These are phyloP conservation scores for Plantago rigida DNA, from an alignment of 305 asterid genomes.

Conservation along the genomic window DNA sequence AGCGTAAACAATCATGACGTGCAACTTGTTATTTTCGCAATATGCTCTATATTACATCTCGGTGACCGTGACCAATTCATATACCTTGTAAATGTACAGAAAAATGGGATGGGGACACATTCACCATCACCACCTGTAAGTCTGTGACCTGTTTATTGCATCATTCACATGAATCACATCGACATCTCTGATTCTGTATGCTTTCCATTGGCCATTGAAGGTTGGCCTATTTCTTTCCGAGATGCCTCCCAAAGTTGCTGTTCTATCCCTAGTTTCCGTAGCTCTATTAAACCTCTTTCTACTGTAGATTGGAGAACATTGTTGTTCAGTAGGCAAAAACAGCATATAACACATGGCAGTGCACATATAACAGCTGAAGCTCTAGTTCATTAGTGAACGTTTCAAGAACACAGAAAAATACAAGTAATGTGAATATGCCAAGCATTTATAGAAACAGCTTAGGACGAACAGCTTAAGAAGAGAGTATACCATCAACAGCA, in stretches of 20 bases:
- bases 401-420: not conserved
- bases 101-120: too few relatives aligned
- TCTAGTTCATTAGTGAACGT: not conserved
- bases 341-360: not conserved
- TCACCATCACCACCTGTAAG: not conserved
- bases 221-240: constrained; percentile 68
- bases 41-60: too few relatives aligned
- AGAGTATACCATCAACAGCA: constrained; percentile 69
- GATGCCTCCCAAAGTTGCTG: constrained; percentile 95
- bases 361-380: not conserved
- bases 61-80: too few relatives aligned
- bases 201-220: constrained; percentile 38
- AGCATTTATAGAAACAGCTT: not conserved
- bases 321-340: not conserved
- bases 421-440: not conserved
- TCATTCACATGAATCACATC: constrained; percentile 28
- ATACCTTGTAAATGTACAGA: too few relatives aligned
- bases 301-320: constrained; percentile 34
- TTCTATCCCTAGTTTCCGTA: constrained; percentile 85
- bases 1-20: too few relatives aligned
- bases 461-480: not conserved
- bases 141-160: not conserved
- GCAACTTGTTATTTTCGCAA: too few relatives aligned
- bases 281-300: constrained; percentile 75
- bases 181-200: constrained; percentile 34